These are phyloP conservation scores for Colletotrichum orchidophilum DNA, from an alignment of 2,329 filamentous ascomycete species.

Conservation along the genomic window DNA sequence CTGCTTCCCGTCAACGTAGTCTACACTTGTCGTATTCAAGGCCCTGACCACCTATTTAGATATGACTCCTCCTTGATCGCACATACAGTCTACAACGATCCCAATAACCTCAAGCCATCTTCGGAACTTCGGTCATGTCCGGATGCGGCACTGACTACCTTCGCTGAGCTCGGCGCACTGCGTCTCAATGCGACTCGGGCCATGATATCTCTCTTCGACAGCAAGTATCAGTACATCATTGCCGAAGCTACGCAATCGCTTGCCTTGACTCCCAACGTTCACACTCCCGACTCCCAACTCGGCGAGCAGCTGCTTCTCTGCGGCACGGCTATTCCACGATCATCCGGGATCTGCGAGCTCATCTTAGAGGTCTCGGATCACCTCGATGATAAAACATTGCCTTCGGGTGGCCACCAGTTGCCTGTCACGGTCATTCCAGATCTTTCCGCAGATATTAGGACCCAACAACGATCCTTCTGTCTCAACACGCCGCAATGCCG, in stretches of 20 bases:
- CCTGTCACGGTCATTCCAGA: slow-evolving; percentile 47
- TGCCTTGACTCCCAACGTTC: slow-evolving; percentile 45
- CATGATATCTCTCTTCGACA: slow-evolving; percentile 63
- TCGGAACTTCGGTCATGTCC: slow-evolving; percentile 39
- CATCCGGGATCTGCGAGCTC: slow-evolving; percentile 41
- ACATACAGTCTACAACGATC: slow-evolving; percentile 34
- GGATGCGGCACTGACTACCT: slow-evolving; percentile 54
- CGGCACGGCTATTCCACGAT: slow-evolving; percentile 42
- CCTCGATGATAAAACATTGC: neutral
- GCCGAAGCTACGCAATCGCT: slow-evolving; percentile 58
- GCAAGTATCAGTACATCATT: slow-evolving; percentile 56
- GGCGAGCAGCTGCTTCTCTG: slow-evolving; percentile 37
- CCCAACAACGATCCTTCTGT: slow-evolving; percentile 39
- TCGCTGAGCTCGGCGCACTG: slow-evolving; percentile 58
- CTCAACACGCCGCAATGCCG: slow-evolving; percentile 36
- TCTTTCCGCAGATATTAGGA: slow-evolving; percentile 43
- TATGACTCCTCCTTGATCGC: slow-evolving; percentile 26
- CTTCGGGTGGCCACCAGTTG: slow-evolving; percentile 31
- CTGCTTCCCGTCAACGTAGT: neutral
- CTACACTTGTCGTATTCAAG: neutral
- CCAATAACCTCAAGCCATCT: slow-evolving; percentile 34
- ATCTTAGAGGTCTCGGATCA: slow-evolving; percentile 32
- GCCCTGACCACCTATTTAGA: slow-evolving; percentile 10
- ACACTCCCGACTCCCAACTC: slow-evolving; percentile 5
- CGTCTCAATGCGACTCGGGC: slow-evolving; percentile 50